These are phyloP conservation scores for Actinomortierella ambigua DNA, from an alignment of 371 early-diverging fungal genomes.

Conservation along the genomic window DNA sequence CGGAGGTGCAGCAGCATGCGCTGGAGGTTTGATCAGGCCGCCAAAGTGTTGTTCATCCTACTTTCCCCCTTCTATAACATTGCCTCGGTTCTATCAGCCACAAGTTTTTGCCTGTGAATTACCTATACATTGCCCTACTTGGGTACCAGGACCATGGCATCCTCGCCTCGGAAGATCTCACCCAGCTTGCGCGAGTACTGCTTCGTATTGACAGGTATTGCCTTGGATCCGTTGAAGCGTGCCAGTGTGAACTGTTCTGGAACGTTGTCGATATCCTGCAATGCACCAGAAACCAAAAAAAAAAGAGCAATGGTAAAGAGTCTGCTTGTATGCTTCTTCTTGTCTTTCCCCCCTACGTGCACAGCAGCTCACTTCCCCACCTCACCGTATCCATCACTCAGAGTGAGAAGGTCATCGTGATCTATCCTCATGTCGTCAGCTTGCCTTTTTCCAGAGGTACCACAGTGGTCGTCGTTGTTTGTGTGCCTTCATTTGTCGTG, in stretches of 20 bases:
- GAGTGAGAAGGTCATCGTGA: not conserved
- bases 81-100: too few species aligned
- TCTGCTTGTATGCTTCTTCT: not conserved
- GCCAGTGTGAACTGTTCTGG: constrained; percentile 57
- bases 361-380: not conserved
- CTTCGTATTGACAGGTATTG: constrained; percentile 66
- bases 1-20: too few species aligned
- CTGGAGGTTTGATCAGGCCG: too few species aligned
- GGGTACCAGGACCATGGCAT: constrained; percentile 52
- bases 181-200: constrained; percentile 59
- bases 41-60: too few species aligned
- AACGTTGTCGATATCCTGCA: constrained; percentile 64
- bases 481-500: too few species aligned
- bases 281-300: too few species aligned
- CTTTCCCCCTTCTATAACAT: too few species aligned
- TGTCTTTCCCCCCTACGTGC: not conserved
- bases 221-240: constrained; percentile 65
- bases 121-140: not conserved
- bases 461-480: too few species aligned
- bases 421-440: not conserved
- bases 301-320: not conserved
- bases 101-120: too few species aligned
- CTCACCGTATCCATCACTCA: not conserved
- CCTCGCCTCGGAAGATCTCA: constrained; percentile 58
- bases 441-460: too few species aligned